Base-by-base conservation (phyloP, 2,329 filamentous ascomycete genomes). In the Xylariaceae sp. region DNA sequence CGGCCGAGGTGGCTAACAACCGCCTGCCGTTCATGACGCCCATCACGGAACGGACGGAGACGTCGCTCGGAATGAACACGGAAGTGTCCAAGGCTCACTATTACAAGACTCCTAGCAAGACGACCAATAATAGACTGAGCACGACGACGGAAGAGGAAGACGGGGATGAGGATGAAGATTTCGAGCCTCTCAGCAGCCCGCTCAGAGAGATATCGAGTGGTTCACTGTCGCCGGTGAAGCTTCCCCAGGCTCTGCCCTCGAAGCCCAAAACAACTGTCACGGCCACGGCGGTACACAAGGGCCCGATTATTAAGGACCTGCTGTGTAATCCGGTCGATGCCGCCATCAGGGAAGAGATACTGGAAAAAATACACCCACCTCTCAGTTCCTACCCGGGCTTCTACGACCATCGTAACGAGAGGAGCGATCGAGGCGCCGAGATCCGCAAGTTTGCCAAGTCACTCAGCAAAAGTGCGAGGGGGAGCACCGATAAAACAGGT, bases 21-120 rank as follows among this genome's bases (percentile, higher is more conserved):
- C 83, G 89, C 38, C 71, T 97, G 8, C 92, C 90, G 3, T 98
- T 97, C 61, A 97, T 98, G 92, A 98, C 92, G 0, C 92, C 92
- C 2, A 98, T 98, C 50, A 90, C 92, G 1, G 92, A 98, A 62
- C 82, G 88, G 53, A 98, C 92, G 0, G 92, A 98, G 63, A 85
- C 82, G 9, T 96, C 89, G 1, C 66, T 97, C 4, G 83, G 83
- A 24, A 65, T 83, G 29, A 74, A 76, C 4, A 79, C 76, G 18
- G 72, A 77, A 36, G 64, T 11, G 21, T 24, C 70, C 38, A 69
- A 69, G 51, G 74, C 76, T 60, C 73, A 74, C 49, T 74, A 74
- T 60, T 68, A 79, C 54, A 94, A 92, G 64, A 94, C 88, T 4
- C 88, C 88, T 12, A 88, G 79, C 51, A 83, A 81, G 52, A n/a